A percentile compares a stretch with the other conserved stretches of the same genome.
These are phyloP conservation scores for Arthrobotrys conoides DNA, from an alignment of 2,329 filamentous ascomycete species.

Conservation along the genomic window DNA sequence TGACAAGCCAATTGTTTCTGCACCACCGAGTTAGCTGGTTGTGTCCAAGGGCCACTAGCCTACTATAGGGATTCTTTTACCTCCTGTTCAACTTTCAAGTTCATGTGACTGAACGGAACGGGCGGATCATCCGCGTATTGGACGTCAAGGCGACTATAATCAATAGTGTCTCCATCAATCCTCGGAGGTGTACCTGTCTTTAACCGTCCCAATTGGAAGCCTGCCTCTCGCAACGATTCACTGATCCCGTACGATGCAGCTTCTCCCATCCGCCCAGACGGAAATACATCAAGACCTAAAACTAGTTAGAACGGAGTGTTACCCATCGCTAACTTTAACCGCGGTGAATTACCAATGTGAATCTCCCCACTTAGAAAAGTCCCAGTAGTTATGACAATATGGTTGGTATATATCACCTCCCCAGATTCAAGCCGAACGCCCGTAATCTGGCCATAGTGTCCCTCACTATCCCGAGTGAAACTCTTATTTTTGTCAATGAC, in stretches of 20 bases:
- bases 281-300: conserved; percentile 80
- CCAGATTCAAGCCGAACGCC: conserved; percentile 91
- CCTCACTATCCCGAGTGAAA: conserved; percentile 53
- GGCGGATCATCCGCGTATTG: conserved; percentile 89
- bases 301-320: conserved; percentile 10
- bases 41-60: not conserved
- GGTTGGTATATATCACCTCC: conserved; percentile 81
- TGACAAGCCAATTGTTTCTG: conserved; percentile 83
- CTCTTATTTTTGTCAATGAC: conserved; percentile 76
- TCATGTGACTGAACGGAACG: conserved; percentile 90
- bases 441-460: conserved; percentile 77
- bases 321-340: not conserved
- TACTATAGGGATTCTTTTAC: conserved; percentile 62
- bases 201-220: conserved; percentile 87
- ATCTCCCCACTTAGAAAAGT: conserved; percentile 97
- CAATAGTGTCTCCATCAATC: conserved; percentile 83
- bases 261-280: conserved; percentile 92
- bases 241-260: conserved; percentile 92
- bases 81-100: conserved; percentile 81
- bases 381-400: conserved; percentile 94
- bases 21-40: not conserved
- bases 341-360: conserved; percentile 74
- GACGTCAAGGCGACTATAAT: conserved; percentile 79
- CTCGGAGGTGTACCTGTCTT: conserved; percentile 97
- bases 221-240: conserved; percentile 88